phyloP scores from a whole-genome alignment of 768 basidiomycete genomes.

The Pulveroboletus sp. region DNA sequence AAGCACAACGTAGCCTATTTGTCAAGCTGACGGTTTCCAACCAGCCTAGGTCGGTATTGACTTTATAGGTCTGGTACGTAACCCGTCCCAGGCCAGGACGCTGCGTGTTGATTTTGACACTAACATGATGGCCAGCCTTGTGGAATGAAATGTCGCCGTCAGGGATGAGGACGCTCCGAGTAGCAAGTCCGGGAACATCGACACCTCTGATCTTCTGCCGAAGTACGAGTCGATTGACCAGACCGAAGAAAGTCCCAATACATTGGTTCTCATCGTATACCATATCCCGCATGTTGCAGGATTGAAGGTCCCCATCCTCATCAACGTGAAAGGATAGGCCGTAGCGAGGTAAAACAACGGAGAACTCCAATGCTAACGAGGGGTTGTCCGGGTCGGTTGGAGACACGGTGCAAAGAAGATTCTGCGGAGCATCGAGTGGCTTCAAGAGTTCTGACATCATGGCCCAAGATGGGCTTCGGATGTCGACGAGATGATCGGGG shows the following conservation, averaged over 20 bases:
- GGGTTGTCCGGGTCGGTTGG: not conserved
- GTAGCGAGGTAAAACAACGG: constrained; percentile 38
- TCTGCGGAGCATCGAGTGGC: constrained; percentile 19
- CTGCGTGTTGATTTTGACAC: constrained; percentile 1
- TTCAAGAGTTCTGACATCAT: constrained; percentile 24
- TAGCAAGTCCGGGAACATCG: not conserved
- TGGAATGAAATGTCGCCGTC: constrained; percentile 35
- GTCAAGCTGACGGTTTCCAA: constrained; percentile 16
- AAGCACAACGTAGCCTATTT: constrained; percentile 35
- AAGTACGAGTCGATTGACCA: constrained; percentile 39
- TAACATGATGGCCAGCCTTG: constrained; percentile 8
- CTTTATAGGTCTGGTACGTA: constrained; percentile 23
- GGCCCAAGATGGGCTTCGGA: constrained; percentile 23
- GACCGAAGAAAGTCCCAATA: constrained; percentile 42
- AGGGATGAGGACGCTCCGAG: constrained; percentile 36
- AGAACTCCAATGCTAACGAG: constrained; percentile 11
- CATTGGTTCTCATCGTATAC: constrained; percentile 40
- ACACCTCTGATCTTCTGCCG: constrained; percentile 20
- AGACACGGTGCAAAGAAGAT: constrained; percentile 19
- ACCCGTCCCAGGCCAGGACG: not conserved
- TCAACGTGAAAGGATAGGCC: constrained; percentile 40
- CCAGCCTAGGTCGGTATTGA: constrained; percentile 29
- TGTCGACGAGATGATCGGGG: constrained; percentile 20
- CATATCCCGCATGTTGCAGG: constrained; percentile 39
- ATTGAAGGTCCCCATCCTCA: constrained; percentile 33